phyloP scores from a whole-genome alignment of 257 asterid genomes.

The Solanum raphanifolium region DNA sequence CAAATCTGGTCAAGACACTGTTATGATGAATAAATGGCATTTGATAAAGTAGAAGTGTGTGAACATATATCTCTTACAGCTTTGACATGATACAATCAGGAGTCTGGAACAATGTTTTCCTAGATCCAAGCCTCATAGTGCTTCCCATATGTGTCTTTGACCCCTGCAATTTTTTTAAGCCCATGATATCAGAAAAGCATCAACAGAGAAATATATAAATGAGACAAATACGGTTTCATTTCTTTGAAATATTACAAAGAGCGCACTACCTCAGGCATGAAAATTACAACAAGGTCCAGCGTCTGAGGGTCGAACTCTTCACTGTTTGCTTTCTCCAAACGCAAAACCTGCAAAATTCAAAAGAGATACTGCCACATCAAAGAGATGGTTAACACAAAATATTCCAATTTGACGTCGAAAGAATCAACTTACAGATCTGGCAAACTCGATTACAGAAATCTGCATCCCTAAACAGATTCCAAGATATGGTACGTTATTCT shows the following conservation, averaged over 20 bases:
- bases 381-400: background rate
- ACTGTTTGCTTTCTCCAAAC: conserved; percentile 69
- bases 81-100: conserved; percentile 83
- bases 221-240: background rate
- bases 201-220: background rate
- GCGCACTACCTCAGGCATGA: conserved; percentile 90
- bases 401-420: background rate
- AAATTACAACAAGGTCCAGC: conserved; percentile 69
- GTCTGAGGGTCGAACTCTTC: conserved; percentile 69
- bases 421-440: conserved; percentile 64
- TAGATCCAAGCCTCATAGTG: conserved; percentile 96
- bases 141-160: conserved; percentile 96
- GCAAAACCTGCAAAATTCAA: conserved; percentile 43
- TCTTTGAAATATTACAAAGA: background rate
- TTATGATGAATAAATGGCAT: background rate
- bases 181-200: conserved; percentile 5
- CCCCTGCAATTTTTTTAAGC: conserved; percentile 35
- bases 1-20: background rate
- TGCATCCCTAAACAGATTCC: conserved; percentile 99
- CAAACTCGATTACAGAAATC: conserved; percentile 87
- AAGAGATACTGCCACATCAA: background rate
- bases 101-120: conserved; percentile 73
- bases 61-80: conserved; percentile 41
- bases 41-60: background rate
- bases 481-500: conserved; percentile 69